phyloP scores from a whole-genome alignment of 768 basidiomycete genomes.

The Punctularia strigosozonata region DNA sequence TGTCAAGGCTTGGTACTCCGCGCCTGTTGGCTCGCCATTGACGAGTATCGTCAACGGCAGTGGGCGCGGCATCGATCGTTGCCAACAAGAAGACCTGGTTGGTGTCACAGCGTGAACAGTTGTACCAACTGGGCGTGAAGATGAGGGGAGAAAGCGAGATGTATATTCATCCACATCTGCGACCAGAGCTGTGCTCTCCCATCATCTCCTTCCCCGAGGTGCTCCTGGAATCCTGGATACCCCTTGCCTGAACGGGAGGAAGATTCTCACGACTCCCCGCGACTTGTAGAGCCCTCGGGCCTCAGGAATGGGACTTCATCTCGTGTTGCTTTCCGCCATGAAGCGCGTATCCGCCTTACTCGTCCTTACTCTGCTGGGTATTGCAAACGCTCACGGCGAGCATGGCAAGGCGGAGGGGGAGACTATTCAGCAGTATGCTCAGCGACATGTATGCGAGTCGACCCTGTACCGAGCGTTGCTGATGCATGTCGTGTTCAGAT shows the following conservation, averaged over 20 bases:
- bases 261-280: no score
- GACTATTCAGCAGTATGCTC: slow-evolving; percentile 73
- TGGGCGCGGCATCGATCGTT: not conserved
- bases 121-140: no score
- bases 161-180: no score
- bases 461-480: not conserved
- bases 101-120: no score
- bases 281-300: no score
- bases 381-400: slow-evolving; percentile 45
- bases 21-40: not conserved
- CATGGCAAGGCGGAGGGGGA: slow-evolving; percentile 45
- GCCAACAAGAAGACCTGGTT: no score
- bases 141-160: no score
- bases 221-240: no score
- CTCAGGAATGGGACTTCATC: not conserved
- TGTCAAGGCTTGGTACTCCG: slow-evolving; percentile 23
- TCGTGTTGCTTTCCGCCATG: slow-evolving; percentile 25
- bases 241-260: no score
- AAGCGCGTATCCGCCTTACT: slow-evolving; percentile 31
- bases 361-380: slow-evolving; percentile 18
- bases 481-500: slow-evolving; percentile 42
- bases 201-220: no score
- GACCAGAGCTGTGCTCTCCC: no score
- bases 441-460: slow-evolving; percentile 68
- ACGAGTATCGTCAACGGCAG: not conserved